These are phyloP conservation scores for Solanum neorickii DNA, from an alignment of 257 asterid genomes.

Conservation along the genomic window DNA sequence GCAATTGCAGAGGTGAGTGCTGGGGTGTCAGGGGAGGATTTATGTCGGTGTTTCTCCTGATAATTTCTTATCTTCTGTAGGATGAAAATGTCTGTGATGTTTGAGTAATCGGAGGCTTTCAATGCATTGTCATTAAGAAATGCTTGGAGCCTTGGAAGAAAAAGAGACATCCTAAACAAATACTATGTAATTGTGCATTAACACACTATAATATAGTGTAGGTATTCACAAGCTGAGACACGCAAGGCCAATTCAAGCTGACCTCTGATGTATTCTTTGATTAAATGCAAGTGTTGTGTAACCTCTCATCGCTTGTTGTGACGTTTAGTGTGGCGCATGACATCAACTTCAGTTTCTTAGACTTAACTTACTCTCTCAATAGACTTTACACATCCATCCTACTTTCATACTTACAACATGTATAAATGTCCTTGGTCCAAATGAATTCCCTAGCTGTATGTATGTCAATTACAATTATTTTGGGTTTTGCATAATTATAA, in stretches of 20 bases:
- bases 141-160: constrained; percentile 24
- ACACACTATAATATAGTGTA: constrained; percentile 11
- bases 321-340: neutral
- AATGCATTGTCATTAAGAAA: constrained; percentile 70
- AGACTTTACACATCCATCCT: no score
- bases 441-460: neutral
- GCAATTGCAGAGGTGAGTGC: constrained; percentile 61
- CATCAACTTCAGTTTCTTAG: neutral
- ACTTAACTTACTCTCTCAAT: no score
- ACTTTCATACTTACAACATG: neutral
- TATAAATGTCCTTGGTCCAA: no score
- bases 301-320: neutral
- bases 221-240: constrained; percentile 75
- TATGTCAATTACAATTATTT: neutral
- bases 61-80: constrained; percentile 21
- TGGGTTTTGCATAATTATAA: neutral
- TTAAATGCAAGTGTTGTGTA: constrained; percentile 8
- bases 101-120: constrained; percentile 81
- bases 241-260: constrained; percentile 45
- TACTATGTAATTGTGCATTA: neutral
- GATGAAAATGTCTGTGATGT: constrained; percentile 79
- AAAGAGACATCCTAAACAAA: neutral
- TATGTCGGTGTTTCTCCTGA: constrained; percentile 3
- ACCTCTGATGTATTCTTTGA: constrained; percentile 34
- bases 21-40: neutral